These are phyloP conservation scores for Fraxinus albicans DNA, from an alignment of 305 asterid genomes.

Conservation along the genomic window DNA sequence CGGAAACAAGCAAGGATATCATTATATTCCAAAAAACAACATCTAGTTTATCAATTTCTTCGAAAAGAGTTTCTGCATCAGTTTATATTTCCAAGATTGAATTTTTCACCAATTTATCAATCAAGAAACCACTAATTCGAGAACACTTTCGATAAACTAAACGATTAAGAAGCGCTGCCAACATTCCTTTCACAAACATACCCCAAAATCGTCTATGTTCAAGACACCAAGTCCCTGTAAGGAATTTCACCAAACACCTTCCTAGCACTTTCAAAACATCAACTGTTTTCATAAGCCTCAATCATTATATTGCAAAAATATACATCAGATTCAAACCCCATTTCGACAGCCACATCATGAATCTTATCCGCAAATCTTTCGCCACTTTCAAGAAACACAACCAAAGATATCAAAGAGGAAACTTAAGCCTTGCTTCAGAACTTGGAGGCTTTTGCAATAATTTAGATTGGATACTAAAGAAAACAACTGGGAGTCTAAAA, in stretches of 20 bases:
- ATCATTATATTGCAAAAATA: conserved; percentile 41
- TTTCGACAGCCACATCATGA: conserved; percentile 31
- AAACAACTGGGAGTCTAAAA: too few species aligned
- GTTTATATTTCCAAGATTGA: conserved; percentile 35
- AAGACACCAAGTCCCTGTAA: conserved; percentile 41
- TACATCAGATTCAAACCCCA: conserved; percentile 39
- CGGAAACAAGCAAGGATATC: too few species aligned
- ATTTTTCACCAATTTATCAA: conserved; percentile 33
- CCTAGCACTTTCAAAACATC: conserved; percentile 26
- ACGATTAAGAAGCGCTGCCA: conserved; percentile 29
- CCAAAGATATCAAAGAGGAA: too few species aligned
- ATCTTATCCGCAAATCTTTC: not conserved
- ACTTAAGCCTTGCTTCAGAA: too few species aligned
- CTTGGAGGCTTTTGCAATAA: too few species aligned
- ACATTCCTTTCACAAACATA: conserved; percentile 27
- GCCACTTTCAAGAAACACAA: too few species aligned
- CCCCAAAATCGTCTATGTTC: conserved; percentile 42
- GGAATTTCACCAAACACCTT: conserved; percentile 47
- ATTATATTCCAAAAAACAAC: too few species aligned
- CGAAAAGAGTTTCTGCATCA: not conserved
- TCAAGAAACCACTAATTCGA: conserved; percentile 35
- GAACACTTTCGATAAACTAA: conserved; percentile 19
- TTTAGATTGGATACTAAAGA: too few species aligned
- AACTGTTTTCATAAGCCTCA: conserved; percentile 20
- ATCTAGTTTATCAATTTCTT: too few species aligned